Evolutionary conservation across 2,329 filamentous ascomycete genomes (phyloP), one percentile per base, ranked within the genome.

Genomic region (Rutstroemia sydowiana): DNA sequence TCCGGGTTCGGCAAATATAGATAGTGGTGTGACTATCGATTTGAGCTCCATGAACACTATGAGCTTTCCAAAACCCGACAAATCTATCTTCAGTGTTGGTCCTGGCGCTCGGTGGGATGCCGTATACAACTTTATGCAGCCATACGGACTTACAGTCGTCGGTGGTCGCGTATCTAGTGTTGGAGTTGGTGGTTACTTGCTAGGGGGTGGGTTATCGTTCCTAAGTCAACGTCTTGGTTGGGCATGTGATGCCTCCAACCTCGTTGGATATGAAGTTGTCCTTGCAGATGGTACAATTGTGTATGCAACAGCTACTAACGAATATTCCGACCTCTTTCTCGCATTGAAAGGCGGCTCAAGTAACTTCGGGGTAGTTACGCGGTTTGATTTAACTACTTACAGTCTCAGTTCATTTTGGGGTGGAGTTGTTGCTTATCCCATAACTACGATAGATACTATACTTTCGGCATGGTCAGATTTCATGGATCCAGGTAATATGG

Each of bases 361-460:
- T 20, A 32, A 36, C n/a, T 46, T 46, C 23, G 44, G 28, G 6
- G 28, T 77, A 55, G 70, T 76, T 8, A 73, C 74, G 9, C 66
- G 66, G 8, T 76, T 74, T 58, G 61, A 71, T 11, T 37, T 54
- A 18, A 23, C 28, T 11, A 52, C 52, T 6, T 56, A 54, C 34
- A 41, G 46, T 5, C 53, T 52, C 20, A 39, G 45, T 6, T 3
- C 34, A 2, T 36, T 55, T 14, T 52, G 49, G 49, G 49, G 49
- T 47, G 53, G 53, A 7, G 16, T 40, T 18, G 20, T 40, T 16
- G 11, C 10, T 18, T 40, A 40, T 20, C 14, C 14, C 11, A 5
- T 18, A 18, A 18, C 37, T 20, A 16, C 14, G 11, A n/a, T 40
- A 7, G 5, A 16, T 10, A 16, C 10, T 16, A 14, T 18, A 16